These are phyloP conservation scores for Rosa multiflora DNA, from an alignment of 306 rosid species.

Conservation along the genomic window DNA sequence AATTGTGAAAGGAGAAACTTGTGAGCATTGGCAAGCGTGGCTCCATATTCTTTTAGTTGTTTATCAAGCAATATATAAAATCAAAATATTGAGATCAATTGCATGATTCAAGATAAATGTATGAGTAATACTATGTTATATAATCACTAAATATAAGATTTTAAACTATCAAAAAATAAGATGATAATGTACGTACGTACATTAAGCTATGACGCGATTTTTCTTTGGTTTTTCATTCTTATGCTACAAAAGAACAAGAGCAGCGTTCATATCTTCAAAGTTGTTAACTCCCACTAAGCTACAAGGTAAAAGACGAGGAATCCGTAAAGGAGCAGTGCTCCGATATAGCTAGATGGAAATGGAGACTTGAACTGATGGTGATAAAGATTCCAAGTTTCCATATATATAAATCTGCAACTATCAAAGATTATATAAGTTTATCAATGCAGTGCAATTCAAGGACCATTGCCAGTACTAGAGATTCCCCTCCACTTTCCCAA, in stretches of 20 bases:
- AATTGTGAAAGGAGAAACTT: not conserved
- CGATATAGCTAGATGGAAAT: not conserved
- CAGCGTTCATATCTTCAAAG: not conserved
- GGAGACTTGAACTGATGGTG: conserved; percentile 18
- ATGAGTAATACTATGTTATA: no score
- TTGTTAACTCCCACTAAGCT: not conserved
- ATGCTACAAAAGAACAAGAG: not conserved
- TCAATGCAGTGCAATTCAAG: conserved; percentile 9
- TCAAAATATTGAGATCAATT: not conserved
- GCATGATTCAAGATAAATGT: not conserved
- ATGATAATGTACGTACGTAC: no score
- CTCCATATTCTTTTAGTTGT: not conserved
- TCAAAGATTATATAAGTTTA: conserved; percentile 12
- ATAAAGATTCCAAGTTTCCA: conserved; percentile 36
- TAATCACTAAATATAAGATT: no score
- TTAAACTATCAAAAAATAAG: not conserved
- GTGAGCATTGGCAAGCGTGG: not conserved
- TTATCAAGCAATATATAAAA: not conserved
- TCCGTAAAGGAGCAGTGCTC: not conserved
- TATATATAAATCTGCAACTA: conserved; percentile 11
- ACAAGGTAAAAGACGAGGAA: not conserved
- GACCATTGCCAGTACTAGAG: conserved; percentile 27
- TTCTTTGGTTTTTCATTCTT: not conserved
- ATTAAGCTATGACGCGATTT: not conserved
- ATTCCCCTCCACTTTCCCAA: conserved; percentile 23